A percentile compares a stretch with the other conserved stretches of the same genome.
Conservation (phyloP, 1,139 yeast species). For the Groenewaldozyma auringiensis region DNA sequence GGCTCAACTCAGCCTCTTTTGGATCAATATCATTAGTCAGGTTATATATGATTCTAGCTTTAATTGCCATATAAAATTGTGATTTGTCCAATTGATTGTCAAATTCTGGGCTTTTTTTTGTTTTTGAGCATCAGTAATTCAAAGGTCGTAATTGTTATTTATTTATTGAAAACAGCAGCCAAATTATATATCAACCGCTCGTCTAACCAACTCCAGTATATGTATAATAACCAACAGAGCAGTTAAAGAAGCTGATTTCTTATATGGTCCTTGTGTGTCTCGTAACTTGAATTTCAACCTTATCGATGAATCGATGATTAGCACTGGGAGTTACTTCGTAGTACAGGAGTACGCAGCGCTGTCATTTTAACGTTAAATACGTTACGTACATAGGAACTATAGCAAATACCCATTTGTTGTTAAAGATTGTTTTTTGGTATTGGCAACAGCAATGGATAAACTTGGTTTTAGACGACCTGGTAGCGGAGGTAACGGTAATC, state of each 20-base stretch:
- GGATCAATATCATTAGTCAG: neutral
- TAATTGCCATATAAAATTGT: neutral
- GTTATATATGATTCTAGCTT: neutral
- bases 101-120: neutral
- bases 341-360: neutral
- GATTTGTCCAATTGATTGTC: neutral
- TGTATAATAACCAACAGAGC: neutral
- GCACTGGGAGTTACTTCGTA: no score
- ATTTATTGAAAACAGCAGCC: neutral
- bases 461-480: slow-evolving; percentile 19
- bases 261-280: neutral
- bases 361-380: neutral
- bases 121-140: neutral
- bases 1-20: no score
- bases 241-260: neutral
- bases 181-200: neutral
- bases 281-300: neutral
- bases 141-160: neutral
- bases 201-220: neutral
- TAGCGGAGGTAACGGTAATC: slow-evolving; percentile 8
- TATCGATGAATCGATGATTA: neutral
- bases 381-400: no score
- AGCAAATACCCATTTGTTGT: no score
- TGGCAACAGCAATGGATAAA: slow-evolving; percentile 21
- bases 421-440: no score